phyloP scores from a whole-genome alignment of 306 rosid genomes.

The Cucumis cinereus region DNA sequence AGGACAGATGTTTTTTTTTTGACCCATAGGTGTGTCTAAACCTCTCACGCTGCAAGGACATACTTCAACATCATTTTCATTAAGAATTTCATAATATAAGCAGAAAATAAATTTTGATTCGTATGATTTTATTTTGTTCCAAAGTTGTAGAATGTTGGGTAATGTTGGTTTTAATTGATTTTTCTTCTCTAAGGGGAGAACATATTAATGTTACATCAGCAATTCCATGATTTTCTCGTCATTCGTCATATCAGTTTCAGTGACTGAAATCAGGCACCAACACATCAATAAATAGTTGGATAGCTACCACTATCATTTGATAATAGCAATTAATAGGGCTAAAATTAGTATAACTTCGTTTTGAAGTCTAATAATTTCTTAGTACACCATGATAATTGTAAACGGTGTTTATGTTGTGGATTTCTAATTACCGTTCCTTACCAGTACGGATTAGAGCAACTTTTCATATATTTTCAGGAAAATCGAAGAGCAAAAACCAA shows the following conservation, averaged over 20 bases:
- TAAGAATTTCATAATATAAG: background rate
- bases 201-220: background rate
- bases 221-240: background rate
- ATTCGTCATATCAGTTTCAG: background rate
- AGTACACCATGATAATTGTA: background rate
- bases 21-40: background rate
- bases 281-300: background rate
- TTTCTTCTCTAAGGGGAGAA: background rate
- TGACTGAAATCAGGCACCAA: background rate
- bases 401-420: background rate
- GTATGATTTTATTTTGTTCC: background rate
- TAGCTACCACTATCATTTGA: background rate
- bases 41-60: background rate
- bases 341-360: background rate
- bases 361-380: background rate
- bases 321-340: background rate
- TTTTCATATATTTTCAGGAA: slow-evolving; percentile 41
- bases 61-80: background rate
- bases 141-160: background rate
- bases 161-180: background rate
- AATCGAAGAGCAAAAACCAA: slow-evolving; percentile 65
- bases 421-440: background rate
- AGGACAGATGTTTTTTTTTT: background rate
- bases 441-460: background rate
- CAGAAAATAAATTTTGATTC: background rate